Evolutionary conservation across 1,139 yeast genomes (phyloP).

Genomic region (Eremothecium cymbalariae): DNA sequence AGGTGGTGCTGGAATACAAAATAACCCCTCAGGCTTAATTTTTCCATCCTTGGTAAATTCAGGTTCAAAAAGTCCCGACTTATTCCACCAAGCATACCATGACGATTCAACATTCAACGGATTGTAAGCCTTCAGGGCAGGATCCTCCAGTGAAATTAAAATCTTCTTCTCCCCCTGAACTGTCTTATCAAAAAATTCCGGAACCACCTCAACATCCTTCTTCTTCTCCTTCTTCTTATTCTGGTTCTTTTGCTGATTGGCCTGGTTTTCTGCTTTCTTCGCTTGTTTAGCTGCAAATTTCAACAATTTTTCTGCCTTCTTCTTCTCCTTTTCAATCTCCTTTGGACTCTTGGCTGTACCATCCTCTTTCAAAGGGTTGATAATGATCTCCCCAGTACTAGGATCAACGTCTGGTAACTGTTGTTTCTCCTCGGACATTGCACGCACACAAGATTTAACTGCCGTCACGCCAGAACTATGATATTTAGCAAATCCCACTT

Average conservation of each 20-base stretch:
- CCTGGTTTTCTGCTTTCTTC: slow-evolving; percentile 50
- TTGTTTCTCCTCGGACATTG: slow-evolving; percentile 20
- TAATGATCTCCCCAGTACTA: slow-evolving; percentile 31
- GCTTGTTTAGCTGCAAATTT: slow-evolving; percentile 91
- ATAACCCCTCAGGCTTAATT: slow-evolving; percentile 70
- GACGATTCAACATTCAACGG: slow-evolving; percentile 92
- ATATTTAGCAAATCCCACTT: background rate
- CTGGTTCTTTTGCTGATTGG: slow-evolving; percentile 31
- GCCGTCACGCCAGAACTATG: background rate
- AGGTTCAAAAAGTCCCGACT: slow-evolving; percentile 82
- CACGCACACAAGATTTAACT: background rate
- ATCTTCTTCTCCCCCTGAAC: slow-evolving; percentile 85
- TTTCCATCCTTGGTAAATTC: slow-evolving; percentile 70
- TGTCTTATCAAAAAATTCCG: slow-evolving; percentile 78
- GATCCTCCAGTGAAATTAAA: slow-evolving; percentile 77
- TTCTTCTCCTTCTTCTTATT: slow-evolving; percentile 63
- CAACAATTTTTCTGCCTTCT: slow-evolving; percentile 94
- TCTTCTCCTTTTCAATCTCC: slow-evolving; percentile 84
- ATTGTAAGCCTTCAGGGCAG: slow-evolving; percentile 86
- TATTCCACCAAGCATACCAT: slow-evolving; percentile 98
- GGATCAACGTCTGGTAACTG: slow-evolving; percentile 32
- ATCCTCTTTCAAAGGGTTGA: slow-evolving; percentile 33
- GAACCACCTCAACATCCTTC: slow-evolving; percentile 60
- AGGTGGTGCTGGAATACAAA: slow-evolving; percentile 95
- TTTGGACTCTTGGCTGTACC: slow-evolving; percentile 52